phyloP scores from a whole-genome alignment of 2,329 filamentous ascomycete genomes.

The Bipolaris sorokiniana region DNA sequence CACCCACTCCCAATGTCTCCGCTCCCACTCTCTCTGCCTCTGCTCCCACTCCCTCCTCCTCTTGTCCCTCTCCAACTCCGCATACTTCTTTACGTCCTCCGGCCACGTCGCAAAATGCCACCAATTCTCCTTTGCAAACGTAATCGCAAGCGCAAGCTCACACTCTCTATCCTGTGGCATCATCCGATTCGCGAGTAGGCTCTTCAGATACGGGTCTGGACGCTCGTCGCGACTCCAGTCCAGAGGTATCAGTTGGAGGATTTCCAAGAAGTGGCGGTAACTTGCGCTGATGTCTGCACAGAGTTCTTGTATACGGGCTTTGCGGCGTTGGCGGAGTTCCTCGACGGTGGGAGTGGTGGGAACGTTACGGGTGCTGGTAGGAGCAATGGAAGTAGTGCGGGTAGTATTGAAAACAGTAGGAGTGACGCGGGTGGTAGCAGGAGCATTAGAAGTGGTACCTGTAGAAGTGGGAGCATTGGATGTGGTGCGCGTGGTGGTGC shows the following conservation, averaged over 20 bases:
- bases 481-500: too few species aligned
- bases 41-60: background rate
- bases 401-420: too few species aligned
- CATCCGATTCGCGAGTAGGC: conserved; percentile 17
- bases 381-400: too few species aligned
- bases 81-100: background rate
- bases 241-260: background rate
- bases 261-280: conserved; percentile 18
- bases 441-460: too few species aligned
- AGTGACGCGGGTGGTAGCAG: too few species aligned
- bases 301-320: conserved; percentile 8
- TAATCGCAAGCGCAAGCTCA: conserved; percentile 18
- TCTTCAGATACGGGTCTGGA: conserved; percentile 4
- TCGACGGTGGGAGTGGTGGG: background rate
- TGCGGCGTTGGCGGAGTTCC: conserved; percentile 1
- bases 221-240: background rate
- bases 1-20: too few species aligned
- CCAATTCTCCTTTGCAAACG: conserved; percentile 22
- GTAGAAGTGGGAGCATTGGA: too few species aligned
- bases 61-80: background rate
- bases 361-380: too few species aligned
- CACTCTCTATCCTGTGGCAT: conserved; percentile 9
- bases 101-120: conserved; percentile 11
- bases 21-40: too few species aligned
- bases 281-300: conserved; percentile 11